Conservation (phyloP, 2,329 filamentous ascomycete species). For the Celoporthe dispersa region DNA sequence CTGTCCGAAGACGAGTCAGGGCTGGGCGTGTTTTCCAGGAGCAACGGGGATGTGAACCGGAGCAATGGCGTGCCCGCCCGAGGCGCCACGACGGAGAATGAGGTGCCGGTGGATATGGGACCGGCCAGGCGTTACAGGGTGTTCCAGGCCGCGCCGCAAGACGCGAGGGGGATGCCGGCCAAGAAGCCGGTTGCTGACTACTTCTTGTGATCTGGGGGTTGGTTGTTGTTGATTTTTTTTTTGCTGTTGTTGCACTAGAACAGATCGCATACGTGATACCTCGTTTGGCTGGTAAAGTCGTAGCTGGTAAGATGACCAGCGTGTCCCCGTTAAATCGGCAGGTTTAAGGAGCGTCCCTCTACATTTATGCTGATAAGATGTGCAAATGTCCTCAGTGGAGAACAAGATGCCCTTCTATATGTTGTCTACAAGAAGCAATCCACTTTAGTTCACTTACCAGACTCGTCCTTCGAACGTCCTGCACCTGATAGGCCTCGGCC, state of each 20-base stretch:
- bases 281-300: background rate
- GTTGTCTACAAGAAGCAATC: no score
- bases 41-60: conserved; percentile 70
- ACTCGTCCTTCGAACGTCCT: background rate
- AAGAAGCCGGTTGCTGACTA: conserved; percentile 99
- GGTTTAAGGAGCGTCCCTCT: no score
- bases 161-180: conserved; percentile 94
- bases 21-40: conserved; percentile 69
- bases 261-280: background rate
- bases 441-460: no score
- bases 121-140: conserved; percentile 91
- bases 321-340: no score
- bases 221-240: background rate
- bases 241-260: background rate
- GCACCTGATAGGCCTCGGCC: background rate
- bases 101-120: conserved; percentile 56
- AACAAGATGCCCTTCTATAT: background rate
- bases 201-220: conserved; percentile 66
- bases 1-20: conserved; percentile 86
- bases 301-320: background rate
- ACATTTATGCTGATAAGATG: no score
- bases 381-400: background rate
- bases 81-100: conserved; percentile 54
- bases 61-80: conserved; percentile 51
- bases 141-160: conserved; percentile 95